A percentile compares a stretch with the other conserved stretches of the same genome.
Conservation (phyloP, 1,139 yeast genomes). For the Suhomyces maxii region DNA sequence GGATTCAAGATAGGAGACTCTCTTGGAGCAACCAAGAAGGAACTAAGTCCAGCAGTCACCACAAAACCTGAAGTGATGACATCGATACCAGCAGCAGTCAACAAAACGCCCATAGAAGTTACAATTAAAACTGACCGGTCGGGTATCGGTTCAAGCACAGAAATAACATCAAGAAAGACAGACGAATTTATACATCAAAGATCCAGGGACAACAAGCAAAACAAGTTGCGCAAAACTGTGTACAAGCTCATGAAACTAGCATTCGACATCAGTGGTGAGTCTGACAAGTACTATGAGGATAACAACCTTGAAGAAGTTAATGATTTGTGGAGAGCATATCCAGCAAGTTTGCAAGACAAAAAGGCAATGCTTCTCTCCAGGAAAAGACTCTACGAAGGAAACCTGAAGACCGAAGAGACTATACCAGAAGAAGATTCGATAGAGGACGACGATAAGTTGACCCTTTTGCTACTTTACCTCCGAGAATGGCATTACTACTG, state of each 20-base stretch:
- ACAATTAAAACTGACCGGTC: conserved; percentile 12
- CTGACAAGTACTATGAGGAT: conserved; percentile 15
- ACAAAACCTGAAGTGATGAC: no score
- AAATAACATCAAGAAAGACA: background rate
- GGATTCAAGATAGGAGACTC: conserved; percentile 50
- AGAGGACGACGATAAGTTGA: conserved; percentile 8
- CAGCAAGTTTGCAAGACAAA: background rate
- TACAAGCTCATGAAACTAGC: conserved; percentile 22
- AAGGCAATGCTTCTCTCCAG: background rate
- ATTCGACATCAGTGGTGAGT: conserved; percentile 30
- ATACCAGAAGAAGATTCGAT: background rate
- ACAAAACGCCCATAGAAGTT: conserved; percentile 12
- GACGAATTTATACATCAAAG: conserved; percentile 1
- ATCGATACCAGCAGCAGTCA: background rate
- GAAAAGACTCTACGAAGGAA: conserved; percentile 1
- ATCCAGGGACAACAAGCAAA: background rate
- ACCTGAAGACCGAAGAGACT: background rate
- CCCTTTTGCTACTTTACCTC: conserved; percentile 26
- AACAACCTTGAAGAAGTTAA: conserved; percentile 16
- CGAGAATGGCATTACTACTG: conserved; percentile 43
- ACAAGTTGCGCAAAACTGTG: conserved; percentile 6
- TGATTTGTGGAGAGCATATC: conserved; percentile 27
- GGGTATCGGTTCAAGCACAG: conserved; percentile 13
- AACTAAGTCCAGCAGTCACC: background rate
- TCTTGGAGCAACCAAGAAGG: conserved; percentile 29